phyloP scores from a whole-genome alignment of 805 yeast genomes.

The Nakazawaea ishiwadae region DNA sequence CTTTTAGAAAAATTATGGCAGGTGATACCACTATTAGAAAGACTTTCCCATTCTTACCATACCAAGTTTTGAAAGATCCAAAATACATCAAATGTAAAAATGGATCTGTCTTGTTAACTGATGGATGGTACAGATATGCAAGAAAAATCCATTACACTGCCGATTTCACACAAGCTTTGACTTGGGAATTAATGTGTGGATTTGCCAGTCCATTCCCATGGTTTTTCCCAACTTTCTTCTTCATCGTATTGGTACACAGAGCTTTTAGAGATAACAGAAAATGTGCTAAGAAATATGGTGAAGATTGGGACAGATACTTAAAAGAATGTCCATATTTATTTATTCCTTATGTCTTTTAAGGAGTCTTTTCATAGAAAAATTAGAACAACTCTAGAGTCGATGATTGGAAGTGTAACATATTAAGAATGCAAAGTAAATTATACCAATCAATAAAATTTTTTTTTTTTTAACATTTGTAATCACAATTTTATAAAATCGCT shows the following conservation, averaged over 20 bases:
- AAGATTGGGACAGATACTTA: constrained; percentile 85
- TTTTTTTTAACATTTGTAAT: no score
- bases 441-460: no score
- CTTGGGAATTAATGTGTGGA: constrained; percentile 94
- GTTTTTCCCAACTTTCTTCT: constrained; percentile 92
- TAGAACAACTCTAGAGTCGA: no score
- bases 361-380: no score
- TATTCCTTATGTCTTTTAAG: constrained; percentile 82
- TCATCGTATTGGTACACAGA: constrained; percentile 82
- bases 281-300: constrained; percentile 85
- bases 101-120: constrained; percentile 81
- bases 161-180: constrained; percentile 79
- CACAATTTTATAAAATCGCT: no score
- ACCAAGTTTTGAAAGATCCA: constrained; percentile 78
- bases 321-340: constrained; percentile 88
- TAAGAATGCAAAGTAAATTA: no score
- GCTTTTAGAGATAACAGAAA: constrained; percentile 83
- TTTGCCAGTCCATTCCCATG: constrained; percentile 86
- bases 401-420: no score
- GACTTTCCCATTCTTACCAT: constrained; percentile 91
- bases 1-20: constrained; percentile 77
- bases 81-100: constrained; percentile 76
- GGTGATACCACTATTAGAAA: constrained; percentile 78
- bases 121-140: constrained; percentile 93
- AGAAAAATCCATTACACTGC: constrained; percentile 95